Evolutionary conservation across 768 basidiomycete genomes (phyloP).

Genomic region (Suillus luteus): DNA sequence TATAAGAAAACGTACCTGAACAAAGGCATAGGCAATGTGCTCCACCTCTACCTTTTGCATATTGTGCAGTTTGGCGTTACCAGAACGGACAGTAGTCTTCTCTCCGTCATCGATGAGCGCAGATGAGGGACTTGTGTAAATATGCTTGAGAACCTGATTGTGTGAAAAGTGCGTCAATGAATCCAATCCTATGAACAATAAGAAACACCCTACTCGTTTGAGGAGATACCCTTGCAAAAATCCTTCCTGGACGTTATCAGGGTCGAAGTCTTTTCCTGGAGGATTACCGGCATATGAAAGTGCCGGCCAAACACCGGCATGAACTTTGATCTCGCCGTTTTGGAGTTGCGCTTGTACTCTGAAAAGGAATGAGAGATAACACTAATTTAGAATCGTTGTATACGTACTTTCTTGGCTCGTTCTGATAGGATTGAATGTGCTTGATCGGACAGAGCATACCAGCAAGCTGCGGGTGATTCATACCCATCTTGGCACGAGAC

Average conservation of each 20-base stretch:
- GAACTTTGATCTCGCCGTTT: neutral
- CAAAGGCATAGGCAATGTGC: neutral
- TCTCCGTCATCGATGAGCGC: neutral
- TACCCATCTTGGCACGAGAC: too few relatives aligned
- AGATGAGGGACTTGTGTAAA: neutral
- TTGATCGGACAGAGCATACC: too few relatives aligned
- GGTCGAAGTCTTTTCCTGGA: neutral
- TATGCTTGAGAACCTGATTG: neutral
- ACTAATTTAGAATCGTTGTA: too few relatives aligned
- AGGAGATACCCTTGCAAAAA: neutral
- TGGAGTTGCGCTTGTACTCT: neutral
- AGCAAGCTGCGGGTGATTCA: too few relatives aligned
- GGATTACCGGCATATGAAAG: neutral
- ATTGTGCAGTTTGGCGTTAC: neutral
- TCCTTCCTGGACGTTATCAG: neutral
- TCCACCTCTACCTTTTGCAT: neutral
- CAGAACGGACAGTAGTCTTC: neutral
- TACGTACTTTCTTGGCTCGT: too few relatives aligned
- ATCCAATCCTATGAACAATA: neutral
- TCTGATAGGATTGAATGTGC: too few relatives aligned
- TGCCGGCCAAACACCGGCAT: neutral
- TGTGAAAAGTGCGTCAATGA: neutral
- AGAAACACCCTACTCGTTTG: neutral
- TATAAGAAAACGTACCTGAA: neutral
- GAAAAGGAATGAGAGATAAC: neutral